These are phyloP conservation scores for Candida jianshihensis DNA, from an alignment of 805 yeast genomes.

Conservation along the genomic window DNA sequence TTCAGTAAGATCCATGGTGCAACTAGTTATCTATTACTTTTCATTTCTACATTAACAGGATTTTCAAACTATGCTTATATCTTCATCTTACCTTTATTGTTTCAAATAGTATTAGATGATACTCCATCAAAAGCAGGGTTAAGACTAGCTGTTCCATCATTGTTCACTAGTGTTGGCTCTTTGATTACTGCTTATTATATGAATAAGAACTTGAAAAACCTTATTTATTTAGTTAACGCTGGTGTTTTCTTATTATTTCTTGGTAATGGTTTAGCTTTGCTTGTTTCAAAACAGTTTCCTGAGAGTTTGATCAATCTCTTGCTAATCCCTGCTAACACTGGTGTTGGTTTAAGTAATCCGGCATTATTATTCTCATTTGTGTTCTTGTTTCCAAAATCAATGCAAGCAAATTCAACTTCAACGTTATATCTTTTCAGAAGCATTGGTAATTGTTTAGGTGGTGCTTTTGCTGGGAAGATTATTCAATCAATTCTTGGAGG, in stretches of 20 bases:
- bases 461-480: slow-evolving; percentile 31
- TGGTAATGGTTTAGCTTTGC: slow-evolving; percentile 33
- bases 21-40: slow-evolving; percentile 21
- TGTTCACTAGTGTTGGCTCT: slow-evolving; percentile 38
- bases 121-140: slow-evolving; percentile 34
- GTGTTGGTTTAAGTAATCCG: slow-evolving; percentile 51
- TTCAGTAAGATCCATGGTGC: slow-evolving; percentile 20
- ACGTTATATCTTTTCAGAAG: slow-evolving; percentile 59
- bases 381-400: slow-evolving; percentile 56
- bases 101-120: slow-evolving; percentile 35
- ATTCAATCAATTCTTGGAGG: slow-evolving; percentile 5
- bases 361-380: slow-evolving; percentile 59
- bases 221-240: slow-evolving; percentile 23
- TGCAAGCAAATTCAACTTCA: slow-evolving; percentile 59
- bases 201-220: slow-evolving; percentile 24
- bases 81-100: slow-evolving; percentile 35
- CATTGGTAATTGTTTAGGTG: slow-evolving; percentile 57
- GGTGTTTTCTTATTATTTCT: slow-evolving; percentile 31
- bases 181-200: slow-evolving; percentile 32
- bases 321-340: slow-evolving; percentile 38
- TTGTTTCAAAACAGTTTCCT: slow-evolving; percentile 29
- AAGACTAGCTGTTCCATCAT: slow-evolving; percentile 33
- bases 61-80: slow-evolving; percentile 33
- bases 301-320: slow-evolving; percentile 32
- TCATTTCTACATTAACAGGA: slow-evolving; percentile 31